Evolutionary conservation across 2,329 filamentous ascomycete genomes (phyloP).

Genomic region (Fusarium phyllophilum): DNA sequence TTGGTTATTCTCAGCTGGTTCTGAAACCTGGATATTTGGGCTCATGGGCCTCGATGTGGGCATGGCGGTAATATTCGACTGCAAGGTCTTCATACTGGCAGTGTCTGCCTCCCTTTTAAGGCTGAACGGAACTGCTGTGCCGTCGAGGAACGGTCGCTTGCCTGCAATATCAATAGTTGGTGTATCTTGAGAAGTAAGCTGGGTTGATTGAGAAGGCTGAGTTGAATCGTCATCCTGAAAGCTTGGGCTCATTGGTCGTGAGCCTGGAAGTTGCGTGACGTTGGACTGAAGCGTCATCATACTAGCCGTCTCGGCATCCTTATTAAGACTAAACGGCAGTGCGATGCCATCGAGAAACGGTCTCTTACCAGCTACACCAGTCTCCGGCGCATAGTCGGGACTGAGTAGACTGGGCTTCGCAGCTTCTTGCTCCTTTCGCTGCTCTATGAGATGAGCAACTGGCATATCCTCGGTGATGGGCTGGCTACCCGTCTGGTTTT

Average conservation of each 20-base stretch:
- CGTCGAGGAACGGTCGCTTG: slow-evolving; percentile 73
- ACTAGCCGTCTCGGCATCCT: slow-evolving; percentile 73
- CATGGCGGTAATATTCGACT: slow-evolving; percentile 51
- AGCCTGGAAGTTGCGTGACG: slow-evolving; percentile 43
- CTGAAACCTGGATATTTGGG: slow-evolving; percentile 17
- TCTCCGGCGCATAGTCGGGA: slow-evolving; percentile 55
- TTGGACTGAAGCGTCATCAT: slow-evolving; percentile 72
- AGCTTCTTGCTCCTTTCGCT: slow-evolving; percentile 53
- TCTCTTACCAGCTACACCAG: slow-evolving; percentile 68
- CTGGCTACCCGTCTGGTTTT: slow-evolving; percentile 57
- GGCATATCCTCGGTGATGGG: slow-evolving; percentile 53
- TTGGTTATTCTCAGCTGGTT: background rate
- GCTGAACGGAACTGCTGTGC: slow-evolving; percentile 78
- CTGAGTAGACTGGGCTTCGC: slow-evolving; percentile 56
- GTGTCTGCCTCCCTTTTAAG: slow-evolving; percentile 72
- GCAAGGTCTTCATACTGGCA: slow-evolving; percentile 76
- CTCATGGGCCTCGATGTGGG: slow-evolving; percentile 50
- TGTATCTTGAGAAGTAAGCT: slow-evolving; percentile 34
- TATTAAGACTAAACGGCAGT: slow-evolving; percentile 76
- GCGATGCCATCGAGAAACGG: slow-evolving; percentile 76
- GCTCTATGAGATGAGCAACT: slow-evolving; percentile 56
- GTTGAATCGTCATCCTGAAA: slow-evolving; percentile 20
- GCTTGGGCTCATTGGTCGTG: slow-evolving; percentile 48
- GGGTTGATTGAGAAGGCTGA: slow-evolving; percentile 27
- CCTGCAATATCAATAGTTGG: slow-evolving; percentile 63